A percentile compares a stretch with the other conserved stretches of the same genome.
These are phyloP conservation scores for Plantago elongata DNA, from an alignment of 257 asterid genomes.

Conservation along the genomic window DNA sequence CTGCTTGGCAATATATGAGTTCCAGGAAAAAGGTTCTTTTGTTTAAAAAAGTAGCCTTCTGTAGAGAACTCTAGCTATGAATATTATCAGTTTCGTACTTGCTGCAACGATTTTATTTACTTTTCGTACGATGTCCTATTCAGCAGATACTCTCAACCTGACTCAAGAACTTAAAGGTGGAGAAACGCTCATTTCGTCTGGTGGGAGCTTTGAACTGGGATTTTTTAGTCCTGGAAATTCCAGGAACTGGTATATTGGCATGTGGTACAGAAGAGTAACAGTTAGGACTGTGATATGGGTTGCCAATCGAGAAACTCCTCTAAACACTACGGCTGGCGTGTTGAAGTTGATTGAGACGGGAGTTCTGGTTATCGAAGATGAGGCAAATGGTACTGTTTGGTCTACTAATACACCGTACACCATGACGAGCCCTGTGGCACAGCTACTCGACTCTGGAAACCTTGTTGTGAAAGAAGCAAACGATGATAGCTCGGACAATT, in stretches of 20 bases:
- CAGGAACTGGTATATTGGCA: constrained; percentile 30
- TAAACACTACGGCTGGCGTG: constrained; percentile 17
- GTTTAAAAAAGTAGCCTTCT: not conserved
- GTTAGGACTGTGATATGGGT: constrained; percentile 35
- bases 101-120: not conserved
- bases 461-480: constrained; percentile 36
- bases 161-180: constrained; percentile 26
- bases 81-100: not conserved
- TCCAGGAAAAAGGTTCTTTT: not conserved
- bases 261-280: constrained; percentile 39
- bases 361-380: constrained; percentile 28
- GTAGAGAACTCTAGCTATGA: not conserved
- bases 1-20: no score
- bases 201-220: constrained; percentile 39
- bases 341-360: constrained; percentile 26
- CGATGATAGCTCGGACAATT: constrained; percentile 28
- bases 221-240: constrained; percentile 38
- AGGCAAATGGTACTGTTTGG: constrained; percentile 26
- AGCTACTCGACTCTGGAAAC: constrained; percentile 39
- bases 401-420: constrained; percentile 24
- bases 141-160: constrained; percentile 19
- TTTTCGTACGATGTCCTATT: constrained; percentile 1
- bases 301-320: constrained; percentile 32
- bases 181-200: constrained; percentile 33
- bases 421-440: constrained; percentile 24